Conservation (phyloP, 495 filamentous ascomycete genomes). For the Tetracladium marchalianum region DNA sequence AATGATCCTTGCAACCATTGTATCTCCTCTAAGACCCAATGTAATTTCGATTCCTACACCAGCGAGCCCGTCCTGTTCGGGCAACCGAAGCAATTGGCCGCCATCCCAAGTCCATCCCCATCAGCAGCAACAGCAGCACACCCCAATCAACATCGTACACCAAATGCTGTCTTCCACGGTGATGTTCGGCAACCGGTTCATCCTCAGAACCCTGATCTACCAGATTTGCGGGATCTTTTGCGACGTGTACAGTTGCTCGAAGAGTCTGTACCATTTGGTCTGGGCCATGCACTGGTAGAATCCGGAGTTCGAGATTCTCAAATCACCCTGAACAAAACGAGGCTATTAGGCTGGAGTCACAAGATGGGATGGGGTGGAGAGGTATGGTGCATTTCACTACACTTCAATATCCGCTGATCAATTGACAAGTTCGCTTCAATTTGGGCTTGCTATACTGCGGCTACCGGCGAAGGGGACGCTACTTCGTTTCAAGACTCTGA, state of each 20-base stretch:
- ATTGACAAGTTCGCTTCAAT: not conserved
- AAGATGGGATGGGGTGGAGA: constrained; percentile 30
- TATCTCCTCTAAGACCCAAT: constrained; percentile 31
- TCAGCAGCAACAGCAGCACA: no score
- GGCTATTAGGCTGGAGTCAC: constrained; percentile 32
- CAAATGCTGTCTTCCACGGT: no score
- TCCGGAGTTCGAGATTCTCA: constrained; percentile 20
- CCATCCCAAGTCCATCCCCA: no score
- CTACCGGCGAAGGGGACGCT: not conserved
- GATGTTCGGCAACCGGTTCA: no score
- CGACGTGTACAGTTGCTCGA: constrained; percentile 15
- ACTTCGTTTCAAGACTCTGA: constrained; percentile 12
- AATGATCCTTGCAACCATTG: constrained; percentile 41
- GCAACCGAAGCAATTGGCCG: no score
- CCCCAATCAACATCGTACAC: no score
- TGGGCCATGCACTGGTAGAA: constrained; percentile 10
- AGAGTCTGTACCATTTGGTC: constrained; percentile 10
- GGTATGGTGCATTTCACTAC: constrained; percentile 19
- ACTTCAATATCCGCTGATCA: not conserved
- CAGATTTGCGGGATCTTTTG: constrained; percentile 7
- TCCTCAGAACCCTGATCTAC: not conserved
- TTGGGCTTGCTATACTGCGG: not conserved
- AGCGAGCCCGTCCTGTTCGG: no score
- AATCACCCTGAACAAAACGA: constrained; percentile 26
- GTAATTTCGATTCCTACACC: constrained; percentile 9